These are phyloP conservation scores for Graphiopsis chlorocephala DNA, from an alignment of 2,329 filamentous ascomycete genomes.

Conservation along the genomic window DNA sequence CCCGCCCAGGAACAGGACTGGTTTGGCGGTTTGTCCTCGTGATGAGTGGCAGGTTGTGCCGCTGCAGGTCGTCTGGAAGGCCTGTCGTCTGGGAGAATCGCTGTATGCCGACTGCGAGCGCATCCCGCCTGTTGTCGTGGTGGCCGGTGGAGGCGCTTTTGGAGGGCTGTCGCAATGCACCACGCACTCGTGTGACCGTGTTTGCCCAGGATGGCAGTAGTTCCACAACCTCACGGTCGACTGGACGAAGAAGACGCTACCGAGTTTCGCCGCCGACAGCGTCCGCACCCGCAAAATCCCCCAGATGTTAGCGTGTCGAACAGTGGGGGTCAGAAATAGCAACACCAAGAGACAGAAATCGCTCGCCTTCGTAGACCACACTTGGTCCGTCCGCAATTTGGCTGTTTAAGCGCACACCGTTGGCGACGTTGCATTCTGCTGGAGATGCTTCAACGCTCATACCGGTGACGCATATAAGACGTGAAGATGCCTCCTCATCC, in stretches of 20 bases:
- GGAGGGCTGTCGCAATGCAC: background rate
- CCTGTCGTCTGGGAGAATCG: conserved; percentile 2
- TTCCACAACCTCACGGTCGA: background rate
- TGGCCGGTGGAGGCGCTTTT: conserved; percentile 6
- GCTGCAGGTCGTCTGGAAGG: background rate
- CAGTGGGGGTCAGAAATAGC: conserved; percentile 9
- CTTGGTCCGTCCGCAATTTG: background rate
- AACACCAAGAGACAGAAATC: background rate
- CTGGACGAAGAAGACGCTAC: background rate
- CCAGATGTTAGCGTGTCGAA: conserved; percentile 8
- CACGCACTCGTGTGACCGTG: conserved; percentile 8
- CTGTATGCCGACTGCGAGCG: background rate
- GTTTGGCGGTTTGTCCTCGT: conserved; percentile 3
- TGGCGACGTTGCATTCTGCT: background rate
- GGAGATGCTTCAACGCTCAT: background rate
- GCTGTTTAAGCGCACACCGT: background rate
- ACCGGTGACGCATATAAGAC: background rate
- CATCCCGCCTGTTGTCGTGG: background rate
- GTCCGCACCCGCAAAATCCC: conserved; percentile 10
- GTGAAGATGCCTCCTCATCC: background rate
- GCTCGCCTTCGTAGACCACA: conserved; percentile 6
- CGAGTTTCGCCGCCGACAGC: conserved; percentile 1
- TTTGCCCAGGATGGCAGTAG: background rate
- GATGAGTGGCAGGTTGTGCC: conserved; percentile 8
- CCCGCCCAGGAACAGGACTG: conserved; percentile 14